Evolutionary conservation across 148 eudicot species (phyloP).

Genomic region (Cornus kousa): DNA sequence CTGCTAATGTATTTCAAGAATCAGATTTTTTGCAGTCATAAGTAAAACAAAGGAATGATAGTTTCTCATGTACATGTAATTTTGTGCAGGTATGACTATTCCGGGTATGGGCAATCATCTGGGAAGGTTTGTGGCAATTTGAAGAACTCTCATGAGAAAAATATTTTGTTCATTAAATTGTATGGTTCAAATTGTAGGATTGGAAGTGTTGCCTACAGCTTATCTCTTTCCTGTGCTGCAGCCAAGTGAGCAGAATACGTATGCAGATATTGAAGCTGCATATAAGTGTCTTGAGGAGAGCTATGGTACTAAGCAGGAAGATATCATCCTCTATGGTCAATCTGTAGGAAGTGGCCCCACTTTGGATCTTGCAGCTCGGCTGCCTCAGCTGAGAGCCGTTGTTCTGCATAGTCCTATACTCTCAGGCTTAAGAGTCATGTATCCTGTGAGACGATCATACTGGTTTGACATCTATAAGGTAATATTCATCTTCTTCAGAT

Average conservation of each 20-base stretch:
- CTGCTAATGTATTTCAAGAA: background rate
- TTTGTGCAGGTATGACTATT: constrained; percentile 70
- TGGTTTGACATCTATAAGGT: constrained; percentile 82
- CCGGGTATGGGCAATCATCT: constrained; percentile 76
- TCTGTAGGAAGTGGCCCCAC: constrained; percentile 82
- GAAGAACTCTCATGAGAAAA: background rate
- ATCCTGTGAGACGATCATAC: constrained; percentile 59
- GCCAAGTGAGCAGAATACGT: constrained; percentile 80
- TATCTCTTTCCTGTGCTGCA: constrained; percentile 29
- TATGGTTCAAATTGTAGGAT: background rate
- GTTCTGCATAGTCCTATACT: constrained; percentile 71
- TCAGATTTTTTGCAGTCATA: background rate
- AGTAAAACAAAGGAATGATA: background rate
- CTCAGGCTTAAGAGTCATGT: constrained; percentile 71
- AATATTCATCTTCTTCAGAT: background rate
- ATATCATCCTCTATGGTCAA: constrained; percentile 64
- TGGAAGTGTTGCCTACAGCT: constrained; percentile 9
- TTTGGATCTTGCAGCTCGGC: constrained; percentile 65
- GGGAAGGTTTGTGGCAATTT: constrained; percentile 53
- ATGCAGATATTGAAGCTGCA: constrained; percentile 82
- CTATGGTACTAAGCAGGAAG: constrained; percentile 62
- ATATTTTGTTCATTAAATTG: background rate
- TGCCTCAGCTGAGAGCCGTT: constrained; percentile 63
- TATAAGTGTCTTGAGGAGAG: constrained; percentile 73
- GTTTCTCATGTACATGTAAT: constrained; percentile 11